Base-by-base conservation (phyloP, 2,329 filamentous ascomycete genomes). In the Monosporascus sp. region DNA sequence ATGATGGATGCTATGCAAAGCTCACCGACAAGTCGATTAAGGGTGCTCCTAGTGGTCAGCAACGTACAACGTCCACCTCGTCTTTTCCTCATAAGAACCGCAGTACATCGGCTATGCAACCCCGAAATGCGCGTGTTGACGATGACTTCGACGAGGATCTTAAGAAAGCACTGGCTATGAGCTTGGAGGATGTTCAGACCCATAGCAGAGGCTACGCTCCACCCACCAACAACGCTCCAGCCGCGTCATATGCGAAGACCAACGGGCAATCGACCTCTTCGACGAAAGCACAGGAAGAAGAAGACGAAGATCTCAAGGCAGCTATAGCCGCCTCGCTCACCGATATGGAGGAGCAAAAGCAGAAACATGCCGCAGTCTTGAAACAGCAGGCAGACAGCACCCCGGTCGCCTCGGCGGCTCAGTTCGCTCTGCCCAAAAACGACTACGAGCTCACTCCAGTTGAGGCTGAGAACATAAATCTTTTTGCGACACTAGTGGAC, bases 271-370 rank as follows among this genome's bases (percentile, higher is more conserved):
- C 67, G 3, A 31, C 60, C 1, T 56, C 66, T 3, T 60, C 69
- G 3, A 50, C 70, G 55, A 77, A 75, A 62, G 73, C 72, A 50
- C 83, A 82, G 3, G 90, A 96, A 50, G 91, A 96, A 52, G 92
- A 97, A 51, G 94, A 99, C 65, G 87, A 90, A 1, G 93, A 97
- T 64, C 74, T 99, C 27, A 95, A 94, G 68, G 91, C 93, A 25
- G 94, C 94, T 4, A 97, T 99, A 66, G 93, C 92, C 37, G 92
- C 95, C 18, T 97, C 94, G 5, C 70, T 99, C 54, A 88, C 89
- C 24, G 94, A 99, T 66, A 97, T 97, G 90, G 94, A 99, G 71
- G 89, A 97, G 69, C 93, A 99, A 69, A 97, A 99, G 77, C 88
- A 93, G 72, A 86, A 85, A 61, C 91, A 97, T 68, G 84, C 91